phyloP scores from a whole-genome alignment of 306 rosid genomes.

The Gastrolobium bilobum region DNA sequence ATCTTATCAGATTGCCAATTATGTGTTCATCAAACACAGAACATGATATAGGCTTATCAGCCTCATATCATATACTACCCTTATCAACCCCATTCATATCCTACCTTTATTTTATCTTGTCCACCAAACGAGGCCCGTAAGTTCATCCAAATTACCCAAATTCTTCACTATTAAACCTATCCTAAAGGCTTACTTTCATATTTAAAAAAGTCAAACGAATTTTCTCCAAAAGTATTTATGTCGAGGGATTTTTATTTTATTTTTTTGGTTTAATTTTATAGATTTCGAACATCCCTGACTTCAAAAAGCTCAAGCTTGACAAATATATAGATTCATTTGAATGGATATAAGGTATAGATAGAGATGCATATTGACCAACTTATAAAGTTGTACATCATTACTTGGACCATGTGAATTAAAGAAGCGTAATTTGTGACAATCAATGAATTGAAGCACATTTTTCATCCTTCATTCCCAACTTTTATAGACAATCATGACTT shows the following conservation, averaged over 20 bases:
- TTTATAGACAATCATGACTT: neutral
- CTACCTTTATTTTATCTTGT: too few relatives aligned
- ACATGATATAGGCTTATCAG: too few relatives aligned
- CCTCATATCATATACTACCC: too few relatives aligned
- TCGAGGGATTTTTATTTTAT: neutral
- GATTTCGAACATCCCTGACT: neutral
- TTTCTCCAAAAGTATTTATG: too few relatives aligned
- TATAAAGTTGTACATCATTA: neutral
- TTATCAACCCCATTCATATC: too few relatives aligned
- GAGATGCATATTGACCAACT: neutral
- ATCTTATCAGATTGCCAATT: too few relatives aligned
- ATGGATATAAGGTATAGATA: neutral
- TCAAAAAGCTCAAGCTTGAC: neutral
- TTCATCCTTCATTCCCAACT: neutral
- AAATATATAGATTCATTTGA: conserved; percentile 4
- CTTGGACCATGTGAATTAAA: neutral
- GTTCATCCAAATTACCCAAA: too few relatives aligned
- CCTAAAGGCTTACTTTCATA: too few relatives aligned
- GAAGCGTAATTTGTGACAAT: neutral
- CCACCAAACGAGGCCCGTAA: too few relatives aligned
- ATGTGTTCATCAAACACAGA: too few relatives aligned
- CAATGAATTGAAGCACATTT: neutral
- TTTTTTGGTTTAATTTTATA: neutral
- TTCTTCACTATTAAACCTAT: too few relatives aligned
- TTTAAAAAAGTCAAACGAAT: too few relatives aligned